Evolutionary conservation across 1,139 yeast genomes (phyloP), one percentile per base, ranked within the genome.

Genomic region (Meyerozyma sp.): DNA sequence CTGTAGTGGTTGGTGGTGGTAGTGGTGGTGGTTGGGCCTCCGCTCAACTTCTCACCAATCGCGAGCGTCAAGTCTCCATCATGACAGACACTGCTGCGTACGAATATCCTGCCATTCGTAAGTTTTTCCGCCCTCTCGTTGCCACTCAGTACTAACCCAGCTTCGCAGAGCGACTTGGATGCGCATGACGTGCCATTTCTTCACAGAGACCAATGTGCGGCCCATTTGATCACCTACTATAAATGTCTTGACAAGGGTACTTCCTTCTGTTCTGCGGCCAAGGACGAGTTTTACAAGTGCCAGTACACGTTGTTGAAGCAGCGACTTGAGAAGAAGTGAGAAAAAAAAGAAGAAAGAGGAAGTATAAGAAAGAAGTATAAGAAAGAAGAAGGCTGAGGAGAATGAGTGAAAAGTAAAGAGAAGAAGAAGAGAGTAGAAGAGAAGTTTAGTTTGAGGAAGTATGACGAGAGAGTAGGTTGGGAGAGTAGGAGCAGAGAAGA

Each of bases 261-360:
- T 16, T 66, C 75, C 2, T 73, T 66, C 55, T 73, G 78, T 49
- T 53, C 58, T 40, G 56, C 55, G 39, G 61, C 76, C 47, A 73
- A 73, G 59, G 77, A 72, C 48, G 72, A 65, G 49, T 72, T 72
- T 53, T 73, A 71, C 63, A 70, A 73, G 56, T 73, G 78, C 53
- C 77, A 71, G 54, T 73, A 73, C 55, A 54, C 63, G 42, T 64
- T 69, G 38, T 71, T 73, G 56, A 70, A 71, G 55, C 68, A 70
- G 48, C 68, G 78, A 61, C 73, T 73, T 42, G 69, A 59, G n/a
- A 46, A 47, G 43, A 55, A 11, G 16, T 4, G 34, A 30, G 16
- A 5, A 30, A 21, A 14, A 30, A 2, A 27, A 27, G 29, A 27
- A 27, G 13, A 27, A n/a, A 6, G 13, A 27, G 7, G 13, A 27